Conservation (phyloP, 805 yeast species). For the Alloascoidea africana region DNA sequence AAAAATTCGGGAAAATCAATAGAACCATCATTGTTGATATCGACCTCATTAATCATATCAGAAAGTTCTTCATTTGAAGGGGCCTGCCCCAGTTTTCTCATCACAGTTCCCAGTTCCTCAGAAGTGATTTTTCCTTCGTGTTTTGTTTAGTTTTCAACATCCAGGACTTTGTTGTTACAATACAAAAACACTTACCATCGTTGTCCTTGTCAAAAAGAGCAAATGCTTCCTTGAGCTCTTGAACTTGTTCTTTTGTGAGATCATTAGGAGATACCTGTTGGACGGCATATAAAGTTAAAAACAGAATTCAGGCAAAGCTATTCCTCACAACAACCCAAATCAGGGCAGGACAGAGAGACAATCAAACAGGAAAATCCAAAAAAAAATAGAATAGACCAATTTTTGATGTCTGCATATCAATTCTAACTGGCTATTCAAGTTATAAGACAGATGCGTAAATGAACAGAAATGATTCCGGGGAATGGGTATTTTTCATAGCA, state of each 20-base stretch:
- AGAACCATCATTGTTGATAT: conserved; percentile 84
- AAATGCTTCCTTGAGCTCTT: conserved; percentile 59
- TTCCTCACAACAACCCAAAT: too few species aligned
- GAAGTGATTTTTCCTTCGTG: conserved; percentile 65
- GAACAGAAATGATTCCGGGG: too few species aligned
- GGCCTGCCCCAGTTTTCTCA: conserved; percentile 97
- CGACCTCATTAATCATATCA: conserved; percentile 95
- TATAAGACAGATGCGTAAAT: too few species aligned
- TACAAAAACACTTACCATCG: conserved; percentile 46
- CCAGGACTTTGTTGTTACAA: not conserved
- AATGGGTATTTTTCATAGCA: too few species aligned
- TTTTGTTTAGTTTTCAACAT: not conserved
- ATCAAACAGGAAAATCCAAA: too few species aligned
- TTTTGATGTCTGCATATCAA: too few species aligned
- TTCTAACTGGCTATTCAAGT: too few species aligned
- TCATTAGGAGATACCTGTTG: too few species aligned
- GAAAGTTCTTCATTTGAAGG: conserved; percentile 94
- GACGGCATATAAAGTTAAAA: too few species aligned
- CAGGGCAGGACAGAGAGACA: too few species aligned
- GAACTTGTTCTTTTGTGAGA: conserved; percentile 47
- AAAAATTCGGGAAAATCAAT: conserved; percentile 73
- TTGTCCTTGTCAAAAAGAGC: conserved; percentile 70
- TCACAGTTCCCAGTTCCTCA: conserved; percentile 90
- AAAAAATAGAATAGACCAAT: too few species aligned
- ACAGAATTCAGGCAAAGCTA: too few species aligned